Conservation (phyloP, 352 stramenopile species). For the Phytophthora quininea region DNA sequence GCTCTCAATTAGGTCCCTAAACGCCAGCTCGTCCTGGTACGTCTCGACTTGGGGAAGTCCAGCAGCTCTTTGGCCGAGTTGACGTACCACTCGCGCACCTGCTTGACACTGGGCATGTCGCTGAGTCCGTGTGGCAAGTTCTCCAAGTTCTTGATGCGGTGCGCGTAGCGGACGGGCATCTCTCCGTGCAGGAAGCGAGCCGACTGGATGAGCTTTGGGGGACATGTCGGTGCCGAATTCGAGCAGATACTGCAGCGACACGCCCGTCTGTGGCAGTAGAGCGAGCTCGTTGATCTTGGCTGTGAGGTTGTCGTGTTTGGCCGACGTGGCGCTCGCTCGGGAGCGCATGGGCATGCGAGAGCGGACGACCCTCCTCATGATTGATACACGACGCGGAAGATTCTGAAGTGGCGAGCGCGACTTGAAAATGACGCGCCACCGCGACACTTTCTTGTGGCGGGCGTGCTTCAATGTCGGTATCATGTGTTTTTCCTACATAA, state of each 20-base stretch:
- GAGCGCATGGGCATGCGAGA: not conserved
- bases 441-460: not conserved
- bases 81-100: slow-evolving; percentile 98
- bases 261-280: slow-evolving; percentile 78
- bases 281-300: slow-evolving; percentile 75
- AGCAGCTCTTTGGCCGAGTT: slow-evolving; percentile 96
- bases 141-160: slow-evolving; percentile 95
- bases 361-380: slow-evolving; percentile 14
- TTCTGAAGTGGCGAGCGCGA: no score
- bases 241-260: slow-evolving; percentile 90
- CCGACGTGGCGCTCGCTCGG: not conserved
- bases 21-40: slow-evolving; percentile 90
- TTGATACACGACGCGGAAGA: no score
- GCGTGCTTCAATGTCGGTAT: not conserved
- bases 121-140: slow-evolving; percentile 94
- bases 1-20: slow-evolving; percentile 94
- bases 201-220: slow-evolving; percentile 86
- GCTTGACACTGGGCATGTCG: slow-evolving; percentile 93
- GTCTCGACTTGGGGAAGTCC: slow-evolving; percentile 85
- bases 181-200: slow-evolving; percentile 98
- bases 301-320: slow-evolving; percentile 51
- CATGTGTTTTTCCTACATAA: not conserved
- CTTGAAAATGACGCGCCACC: no score
- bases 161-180: slow-evolving; percentile 97
- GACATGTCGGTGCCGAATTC: slow-evolving; percentile 87